Evolutionary conservation across 768 basidiomycete species (phyloP), one percentile per base, ranked within the genome.

Genomic region (Lentinula edodes): DNA sequence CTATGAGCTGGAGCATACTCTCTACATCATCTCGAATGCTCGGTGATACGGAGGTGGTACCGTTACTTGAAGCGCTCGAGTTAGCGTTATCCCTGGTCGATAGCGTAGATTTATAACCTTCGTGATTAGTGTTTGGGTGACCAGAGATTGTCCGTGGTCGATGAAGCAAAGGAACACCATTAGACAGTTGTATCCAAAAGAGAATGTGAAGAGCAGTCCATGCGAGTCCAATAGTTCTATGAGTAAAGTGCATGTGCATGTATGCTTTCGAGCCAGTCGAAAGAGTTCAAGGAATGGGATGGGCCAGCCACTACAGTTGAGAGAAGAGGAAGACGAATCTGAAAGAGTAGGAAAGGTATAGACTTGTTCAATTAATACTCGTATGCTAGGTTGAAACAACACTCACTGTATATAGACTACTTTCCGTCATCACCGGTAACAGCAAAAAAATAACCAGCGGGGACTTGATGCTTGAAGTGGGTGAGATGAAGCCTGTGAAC

Each of bases 21-120:
- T n/a, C 13, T 15, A 58, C 16, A 15, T 43, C 23, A 13, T 58
- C 58, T 39, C 45, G 45, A 9, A 60, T 23, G 18, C 46, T 48
- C 1, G 45, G 32, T 39, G 58, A 10, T 7, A 75, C 42, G 35
- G 59, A 50, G 16, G 36, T 8, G 13, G 51, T 50, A 13, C 15
- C 32, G 28, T 50, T 60, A 8, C 32, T 34, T 13, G 56, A 28
- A 35, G 38, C n/a, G 9, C 36, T 41, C 10, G 53, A 38, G 18
- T 35, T 54, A 3, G n/a, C 5, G 35, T 41, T 41, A 39, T 39
- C 35, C 38, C 53, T 54, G 53, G 15, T 20, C 15, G 28, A 34
- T 3, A 52, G 18, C 20, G 46, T 18, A 8, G 15, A 5, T 6
- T 1, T 35, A n/a, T 9, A 52, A 51, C 15, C 3, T 23, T 15